phyloP scores from a whole-genome alignment of 768 basidiomycete genomes.

The Melanogaster broomeanus region DNA sequence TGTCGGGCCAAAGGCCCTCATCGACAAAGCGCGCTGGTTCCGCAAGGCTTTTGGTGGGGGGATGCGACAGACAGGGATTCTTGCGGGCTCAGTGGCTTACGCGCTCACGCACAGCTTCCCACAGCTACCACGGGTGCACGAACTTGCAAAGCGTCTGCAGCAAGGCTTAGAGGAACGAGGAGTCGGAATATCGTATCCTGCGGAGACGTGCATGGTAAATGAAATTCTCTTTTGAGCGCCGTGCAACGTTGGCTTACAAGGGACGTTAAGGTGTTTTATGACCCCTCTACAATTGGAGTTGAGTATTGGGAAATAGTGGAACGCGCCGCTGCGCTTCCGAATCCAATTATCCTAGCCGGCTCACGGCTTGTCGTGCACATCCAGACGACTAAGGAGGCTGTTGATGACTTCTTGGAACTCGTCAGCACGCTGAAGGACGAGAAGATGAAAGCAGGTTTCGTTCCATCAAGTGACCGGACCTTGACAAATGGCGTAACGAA shows the following conservation, averaged over 20 bases:
- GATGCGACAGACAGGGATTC: conserved; percentile 89
- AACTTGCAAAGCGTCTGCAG: conserved; percentile 70
- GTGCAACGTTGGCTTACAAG: not conserved
- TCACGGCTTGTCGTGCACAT: conserved; percentile 89
- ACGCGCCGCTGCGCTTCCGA: conserved; percentile 58
- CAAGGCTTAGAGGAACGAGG: conserved; percentile 72
- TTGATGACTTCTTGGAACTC: conserved; percentile 77
- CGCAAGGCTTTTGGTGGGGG: conserved; percentile 95
- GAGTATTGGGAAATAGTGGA: conserved; percentile 67
- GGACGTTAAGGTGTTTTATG: conserved; percentile 70
- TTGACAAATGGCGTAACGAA: not conserved
- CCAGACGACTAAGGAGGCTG: conserved; percentile 75
- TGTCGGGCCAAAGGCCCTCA: conserved; percentile 78
- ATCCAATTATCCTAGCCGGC: conserved; percentile 68
- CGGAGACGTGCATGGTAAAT: conserved; percentile 91
- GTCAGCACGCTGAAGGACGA: conserved; percentile 66
- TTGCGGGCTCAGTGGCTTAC: conserved; percentile 83
- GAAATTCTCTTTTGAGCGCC: not conserved
- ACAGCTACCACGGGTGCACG: conserved; percentile 71
- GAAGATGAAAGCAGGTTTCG: conserved; percentile 57
- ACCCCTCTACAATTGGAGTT: conserved; percentile 71
- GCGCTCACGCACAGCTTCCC: conserved; percentile 85
- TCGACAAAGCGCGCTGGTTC: conserved; percentile 80
- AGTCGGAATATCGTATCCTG: conserved; percentile 65
- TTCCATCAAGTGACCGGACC: not conserved